Percentiles rank a stretch among this genome's conserved stretches.
Conservation (phyloP, 441 rosid species). For the Erysimum cheiri region DNA sequence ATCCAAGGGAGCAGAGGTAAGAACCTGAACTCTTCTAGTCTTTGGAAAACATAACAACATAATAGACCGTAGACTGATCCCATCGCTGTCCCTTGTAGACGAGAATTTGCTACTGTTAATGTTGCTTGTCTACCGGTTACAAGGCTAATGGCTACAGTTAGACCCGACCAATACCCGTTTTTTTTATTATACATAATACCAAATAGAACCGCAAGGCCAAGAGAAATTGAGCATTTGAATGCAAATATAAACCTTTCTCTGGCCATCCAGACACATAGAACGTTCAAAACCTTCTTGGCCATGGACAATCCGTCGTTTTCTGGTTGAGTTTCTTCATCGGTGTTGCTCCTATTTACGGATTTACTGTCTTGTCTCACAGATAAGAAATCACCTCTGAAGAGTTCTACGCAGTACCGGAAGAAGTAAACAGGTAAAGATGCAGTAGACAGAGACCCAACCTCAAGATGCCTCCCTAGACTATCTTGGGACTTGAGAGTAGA, state of each 20-base stretch:
- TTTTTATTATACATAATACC: slow-evolving; percentile 61
- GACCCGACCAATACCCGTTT: slow-evolving; percentile 82
- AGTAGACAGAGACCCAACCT: slow-evolving; percentile 42
- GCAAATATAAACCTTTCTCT: slow-evolving; percentile 61
- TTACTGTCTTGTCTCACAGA: slow-evolving; percentile 25
- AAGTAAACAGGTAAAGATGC: slow-evolving; percentile 61
- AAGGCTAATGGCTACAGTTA: slow-evolving; percentile 74
- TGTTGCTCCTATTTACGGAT: slow-evolving; percentile 12
- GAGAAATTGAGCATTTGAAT: slow-evolving; percentile 68
- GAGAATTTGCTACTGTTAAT: slow-evolving; percentile 65
- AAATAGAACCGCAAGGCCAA: slow-evolving; percentile 74
- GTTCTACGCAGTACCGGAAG: slow-evolving; percentile 65
- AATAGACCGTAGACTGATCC: slow-evolving; percentile 80
- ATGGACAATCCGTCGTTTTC: slow-evolving; percentile 30
- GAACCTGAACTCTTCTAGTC: slow-evolving; percentile 52
- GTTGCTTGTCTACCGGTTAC: slow-evolving; percentile 69
- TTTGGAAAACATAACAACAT: slow-evolving; percentile 60
- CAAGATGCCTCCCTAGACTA: slow-evolving; percentile 36
- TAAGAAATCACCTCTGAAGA: slow-evolving; percentile 53
- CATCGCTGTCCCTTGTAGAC: slow-evolving; percentile 79
- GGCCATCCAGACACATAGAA: slow-evolving; percentile 37
- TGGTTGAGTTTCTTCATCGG: slow-evolving; percentile 34
- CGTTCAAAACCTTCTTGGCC: slow-evolving; percentile 34
- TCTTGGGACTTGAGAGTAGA: slow-evolving; percentile 53
- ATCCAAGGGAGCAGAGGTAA: slow-evolving; percentile 79